Evolutionary conservation across 495 filamentous ascomycete species (phyloP).

Genomic region (Trypethelium eluteriae): DNA sequence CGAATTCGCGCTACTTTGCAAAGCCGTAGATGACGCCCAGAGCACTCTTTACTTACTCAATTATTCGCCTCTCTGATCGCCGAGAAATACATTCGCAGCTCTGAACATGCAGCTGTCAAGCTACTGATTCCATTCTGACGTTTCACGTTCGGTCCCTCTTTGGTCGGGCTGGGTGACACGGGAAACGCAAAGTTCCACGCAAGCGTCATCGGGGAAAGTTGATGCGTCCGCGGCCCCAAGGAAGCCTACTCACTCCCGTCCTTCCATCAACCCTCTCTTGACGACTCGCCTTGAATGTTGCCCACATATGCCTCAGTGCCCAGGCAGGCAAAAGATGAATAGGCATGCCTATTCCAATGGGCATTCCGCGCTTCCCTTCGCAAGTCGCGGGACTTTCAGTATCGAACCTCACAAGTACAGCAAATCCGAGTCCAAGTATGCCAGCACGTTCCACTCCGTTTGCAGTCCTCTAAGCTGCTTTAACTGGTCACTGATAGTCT

Average conservation of each 20-base stretch:
- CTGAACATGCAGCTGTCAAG: neutral
- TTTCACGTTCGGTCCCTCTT: neutral
- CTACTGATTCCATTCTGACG: neutral
- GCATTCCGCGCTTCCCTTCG: conserved; percentile 55
- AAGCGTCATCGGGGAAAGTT: neutral
- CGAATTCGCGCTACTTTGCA: too few relatives aligned
- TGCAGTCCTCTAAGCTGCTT: neutral
- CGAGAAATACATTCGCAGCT: neutral
- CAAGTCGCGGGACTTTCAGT: conserved; percentile 58
- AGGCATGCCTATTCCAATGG: conserved; percentile 45
- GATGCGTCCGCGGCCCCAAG: neutral
- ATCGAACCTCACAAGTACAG: conserved; percentile 83
- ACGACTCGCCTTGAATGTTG: conserved; percentile 22
- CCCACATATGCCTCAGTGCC: conserved; percentile 26
- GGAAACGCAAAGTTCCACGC: conserved; percentile 9
- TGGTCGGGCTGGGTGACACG: neutral
- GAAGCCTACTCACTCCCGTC: neutral
- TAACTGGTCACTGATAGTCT: neutral
- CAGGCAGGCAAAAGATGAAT: conserved; percentile 46
- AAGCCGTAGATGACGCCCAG: too few relatives aligned
- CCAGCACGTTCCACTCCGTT: too few relatives aligned
- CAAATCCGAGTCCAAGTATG: conserved; percentile 19
- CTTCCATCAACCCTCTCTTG: neutral
- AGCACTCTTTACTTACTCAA: neutral
- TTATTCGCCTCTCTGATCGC: neutral